Conservation (phyloP, 75 land plant genomes). For the Sequoia sempervirens region DNA sequence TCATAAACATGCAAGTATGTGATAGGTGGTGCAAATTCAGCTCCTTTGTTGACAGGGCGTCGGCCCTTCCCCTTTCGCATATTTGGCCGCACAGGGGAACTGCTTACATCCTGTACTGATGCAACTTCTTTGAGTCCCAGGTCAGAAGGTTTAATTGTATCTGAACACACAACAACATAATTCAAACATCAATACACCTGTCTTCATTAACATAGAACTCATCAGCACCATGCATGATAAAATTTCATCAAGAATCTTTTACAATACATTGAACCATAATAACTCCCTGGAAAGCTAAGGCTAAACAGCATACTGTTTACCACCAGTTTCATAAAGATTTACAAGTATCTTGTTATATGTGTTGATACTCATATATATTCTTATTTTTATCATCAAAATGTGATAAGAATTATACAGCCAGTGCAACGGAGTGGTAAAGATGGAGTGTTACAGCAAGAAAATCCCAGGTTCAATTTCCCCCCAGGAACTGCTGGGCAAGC, state of each 20-base stretch:
- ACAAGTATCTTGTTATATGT: not conserved
- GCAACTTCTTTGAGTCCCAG: slow-evolving; percentile 10
- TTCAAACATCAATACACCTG: not conserved
- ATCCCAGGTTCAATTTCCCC: no score
- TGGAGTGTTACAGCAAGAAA: no score
- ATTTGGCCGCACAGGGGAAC: not conserved
- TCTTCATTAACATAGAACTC: not conserved
- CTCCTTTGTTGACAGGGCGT: slow-evolving; percentile 1
- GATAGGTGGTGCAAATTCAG: slow-evolving; percentile 42
- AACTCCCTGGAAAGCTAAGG: not conserved
- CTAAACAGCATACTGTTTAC: not conserved
- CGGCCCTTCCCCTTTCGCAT: slow-evolving; percentile 5
- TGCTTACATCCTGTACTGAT: slow-evolving; percentile 1
- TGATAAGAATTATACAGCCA: no score
- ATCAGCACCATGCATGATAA: not conserved
- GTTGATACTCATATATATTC: not conserved
- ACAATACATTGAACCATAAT: not conserved
- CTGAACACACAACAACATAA: slow-evolving; percentile 5
- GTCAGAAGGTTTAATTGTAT: slow-evolving; percentile 8
- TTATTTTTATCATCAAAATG: not conserved
- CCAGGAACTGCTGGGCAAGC: no score
- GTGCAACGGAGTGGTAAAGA: no score
- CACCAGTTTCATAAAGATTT: not conserved
- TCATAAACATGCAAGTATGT: slow-evolving; percentile 70
- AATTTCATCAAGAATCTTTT: not conserved